Conservation (phyloP, 495 filamentous ascomycete genomes). For the Penicillium manginii region DNA sequence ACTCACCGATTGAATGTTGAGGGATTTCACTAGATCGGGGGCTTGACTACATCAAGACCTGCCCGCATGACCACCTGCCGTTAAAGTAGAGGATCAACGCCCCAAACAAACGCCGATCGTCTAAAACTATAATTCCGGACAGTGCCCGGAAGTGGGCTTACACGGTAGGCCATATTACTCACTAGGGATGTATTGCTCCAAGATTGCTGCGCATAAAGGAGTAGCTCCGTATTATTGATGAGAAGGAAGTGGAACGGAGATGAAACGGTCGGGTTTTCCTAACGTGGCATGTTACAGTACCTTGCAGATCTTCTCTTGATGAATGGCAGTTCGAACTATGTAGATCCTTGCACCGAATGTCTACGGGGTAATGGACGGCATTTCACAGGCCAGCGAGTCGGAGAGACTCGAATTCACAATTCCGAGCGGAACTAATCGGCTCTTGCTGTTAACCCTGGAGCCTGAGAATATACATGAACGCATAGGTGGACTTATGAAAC, state of each 20-base stretch:
- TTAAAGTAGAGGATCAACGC: slow-evolving; percentile 7
- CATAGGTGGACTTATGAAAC: neutral
- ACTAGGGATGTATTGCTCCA: neutral
- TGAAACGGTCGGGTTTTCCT: slow-evolving; percentile 1
- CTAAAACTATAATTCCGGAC: neutral
- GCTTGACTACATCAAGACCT: neutral
- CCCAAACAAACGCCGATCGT: neutral
- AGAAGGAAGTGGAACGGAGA: neutral
- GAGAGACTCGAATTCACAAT: neutral
- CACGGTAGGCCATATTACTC: neutral
- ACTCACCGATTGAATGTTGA: too few relatives aligned
- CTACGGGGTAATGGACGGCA: neutral
- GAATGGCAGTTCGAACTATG: neutral
- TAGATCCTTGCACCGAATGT: neutral
- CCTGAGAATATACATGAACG: neutral
- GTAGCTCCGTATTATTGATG: neutral
- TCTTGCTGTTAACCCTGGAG: neutral
- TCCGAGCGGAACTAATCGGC: neutral
- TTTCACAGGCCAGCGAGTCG: neutral
- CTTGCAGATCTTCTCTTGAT: neutral
- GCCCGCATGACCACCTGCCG: neutral
- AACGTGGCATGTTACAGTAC: neutral
- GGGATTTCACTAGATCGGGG: too few relatives aligned
- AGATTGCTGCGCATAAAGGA: neutral
- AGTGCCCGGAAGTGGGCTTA: neutral